phyloP scores from a whole-genome alignment of 1,284 basidiomycete genomes.

The Boletellus deceptivus region DNA sequence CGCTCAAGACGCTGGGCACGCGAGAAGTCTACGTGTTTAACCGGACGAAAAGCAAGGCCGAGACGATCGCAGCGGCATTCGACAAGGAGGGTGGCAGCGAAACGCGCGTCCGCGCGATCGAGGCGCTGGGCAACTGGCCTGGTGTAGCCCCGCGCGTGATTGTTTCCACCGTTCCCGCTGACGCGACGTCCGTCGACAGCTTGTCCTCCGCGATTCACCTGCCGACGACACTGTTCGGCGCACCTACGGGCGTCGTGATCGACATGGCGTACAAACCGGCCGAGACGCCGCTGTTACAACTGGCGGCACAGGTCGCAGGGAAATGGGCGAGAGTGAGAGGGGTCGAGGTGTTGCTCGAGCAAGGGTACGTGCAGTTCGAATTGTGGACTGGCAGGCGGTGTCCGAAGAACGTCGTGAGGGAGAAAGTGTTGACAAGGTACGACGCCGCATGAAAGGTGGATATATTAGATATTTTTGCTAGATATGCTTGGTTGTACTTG shows the following conservation, averaged over 20 bases:
- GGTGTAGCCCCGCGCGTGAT: constrained; percentile 69
- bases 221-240: constrained; percentile 51
- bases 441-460: constrained; percentile 3
- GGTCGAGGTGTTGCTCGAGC: constrained; percentile 82
- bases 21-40: constrained; percentile 82
- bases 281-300: constrained; percentile 61
- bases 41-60: constrained; percentile 73
- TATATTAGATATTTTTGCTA: too few species aligned
- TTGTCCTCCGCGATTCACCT: constrained; percentile 48
- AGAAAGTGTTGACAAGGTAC: constrained; percentile 52
- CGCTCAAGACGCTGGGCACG: constrained; percentile 70
- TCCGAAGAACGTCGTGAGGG: constrained; percentile 47
- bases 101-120: constrained; percentile 53
- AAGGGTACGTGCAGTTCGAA: constrained; percentile 84
- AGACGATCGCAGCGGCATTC: constrained; percentile 65
- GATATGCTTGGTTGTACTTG: too few species aligned
- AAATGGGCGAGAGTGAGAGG: constrained; percentile 79
- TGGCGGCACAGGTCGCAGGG: constrained; percentile 47
- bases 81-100: constrained; percentile 27
- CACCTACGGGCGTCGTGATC: constrained; percentile 63
- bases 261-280: constrained; percentile 93
- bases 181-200: constrained; percentile 52
- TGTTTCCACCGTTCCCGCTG: constrained; percentile 83
- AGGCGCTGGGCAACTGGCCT: constrained; percentile 56
- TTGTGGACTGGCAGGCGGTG: constrained; percentile 73